Conservation (phyloP, 2,329 filamentous ascomycete genomes). For the Fusarium azukiicola region DNA sequence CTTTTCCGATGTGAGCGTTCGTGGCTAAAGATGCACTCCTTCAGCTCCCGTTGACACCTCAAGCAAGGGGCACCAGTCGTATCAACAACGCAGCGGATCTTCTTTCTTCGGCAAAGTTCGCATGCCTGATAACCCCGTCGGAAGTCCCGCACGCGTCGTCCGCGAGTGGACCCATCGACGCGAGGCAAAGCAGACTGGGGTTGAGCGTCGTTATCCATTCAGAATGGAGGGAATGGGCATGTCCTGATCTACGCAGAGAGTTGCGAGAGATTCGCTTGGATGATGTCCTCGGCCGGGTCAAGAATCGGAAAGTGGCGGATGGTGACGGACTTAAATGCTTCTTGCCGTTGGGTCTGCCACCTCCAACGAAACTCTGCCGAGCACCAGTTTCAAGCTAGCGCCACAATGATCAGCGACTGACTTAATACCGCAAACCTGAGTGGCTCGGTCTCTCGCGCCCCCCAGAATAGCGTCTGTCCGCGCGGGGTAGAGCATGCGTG, state of each 20-base stretch:
- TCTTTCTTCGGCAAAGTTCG: constrained; percentile 44
- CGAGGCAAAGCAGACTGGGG: not conserved
- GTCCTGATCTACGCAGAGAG: not conserved
- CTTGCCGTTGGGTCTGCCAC: not conserved
- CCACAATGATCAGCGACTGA: not conserved
- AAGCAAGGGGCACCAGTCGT: constrained; percentile 30
- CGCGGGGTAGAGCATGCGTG: not conserved
- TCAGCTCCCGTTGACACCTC: constrained; percentile 38
- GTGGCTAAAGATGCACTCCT: constrained; percentile 36
- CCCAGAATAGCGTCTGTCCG: not conserved
- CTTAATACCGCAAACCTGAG: constrained; percentile 1
- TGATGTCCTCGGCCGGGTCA: not conserved
- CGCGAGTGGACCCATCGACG: not conserved
- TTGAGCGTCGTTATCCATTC: constrained; percentile 7
- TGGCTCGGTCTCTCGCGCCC: not conserved
- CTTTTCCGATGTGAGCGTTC: constrained; percentile 29
- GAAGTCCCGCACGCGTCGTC: constrained; percentile 39
- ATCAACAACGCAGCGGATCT: constrained; percentile 40
- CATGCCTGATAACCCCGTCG: constrained; percentile 44
- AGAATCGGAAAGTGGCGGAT: constrained; percentile 35
- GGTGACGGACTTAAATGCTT: constrained; percentile 26
- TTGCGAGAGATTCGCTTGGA: not conserved
- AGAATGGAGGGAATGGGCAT: not conserved
- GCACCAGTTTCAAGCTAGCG: constrained; percentile 3
- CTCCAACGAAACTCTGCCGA: constrained; percentile 5